Base-by-base conservation (phyloP, 352 stramenopile species). In the Globisporangium uncinulatum region DNA sequence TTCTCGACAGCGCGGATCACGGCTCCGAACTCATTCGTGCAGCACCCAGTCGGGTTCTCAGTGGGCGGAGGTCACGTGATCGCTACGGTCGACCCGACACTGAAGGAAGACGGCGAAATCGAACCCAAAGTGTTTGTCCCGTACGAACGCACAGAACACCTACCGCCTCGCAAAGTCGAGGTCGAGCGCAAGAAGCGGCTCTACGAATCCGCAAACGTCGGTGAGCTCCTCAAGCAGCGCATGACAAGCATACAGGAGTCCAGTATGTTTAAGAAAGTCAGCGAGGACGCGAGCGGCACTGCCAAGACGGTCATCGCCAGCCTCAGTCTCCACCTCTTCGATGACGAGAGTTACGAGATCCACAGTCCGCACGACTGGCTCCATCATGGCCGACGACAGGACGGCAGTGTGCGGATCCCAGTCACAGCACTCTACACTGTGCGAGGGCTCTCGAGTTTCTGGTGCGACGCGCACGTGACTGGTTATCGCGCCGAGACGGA, bases 311-410 rank as follows among this genome's bases (percentile, higher is more conserved):
- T 92, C 42, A 62, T 92, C 17, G 78, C 88, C 17, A 70, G 54
- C 3, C 59, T 95, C 41, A 78, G 67, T 24, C 62, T 95, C 5
- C 67, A 89, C 41, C 47, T 79, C 21, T 95, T 95, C 31, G 85
- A 95, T 58, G 85, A 95, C 34, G 79, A 86, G 24, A 92, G 74
- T 54, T 95, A 77, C 57, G 85, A 95, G 57, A 74, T 84, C 10
- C 79, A 87, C 43, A 69, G 67, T 19, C 69, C 78, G 1, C 54
- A 70, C 4, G 73, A 89, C 20, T 95, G 85, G 85, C 80, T 93
- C 24, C 53, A 31, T 4, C 67, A 89, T 32, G 83, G 77, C 2
- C 68, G 62, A 14, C 71, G 74, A 15, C 61, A 56, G 0, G 71
- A 92, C 34, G 71, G 70, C 19, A 76, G 65, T 0, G 75, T 89